Evolutionary conservation across 371 early-diverging fungal species (phyloP).

Genomic region (Mortierella sp.): DNA sequence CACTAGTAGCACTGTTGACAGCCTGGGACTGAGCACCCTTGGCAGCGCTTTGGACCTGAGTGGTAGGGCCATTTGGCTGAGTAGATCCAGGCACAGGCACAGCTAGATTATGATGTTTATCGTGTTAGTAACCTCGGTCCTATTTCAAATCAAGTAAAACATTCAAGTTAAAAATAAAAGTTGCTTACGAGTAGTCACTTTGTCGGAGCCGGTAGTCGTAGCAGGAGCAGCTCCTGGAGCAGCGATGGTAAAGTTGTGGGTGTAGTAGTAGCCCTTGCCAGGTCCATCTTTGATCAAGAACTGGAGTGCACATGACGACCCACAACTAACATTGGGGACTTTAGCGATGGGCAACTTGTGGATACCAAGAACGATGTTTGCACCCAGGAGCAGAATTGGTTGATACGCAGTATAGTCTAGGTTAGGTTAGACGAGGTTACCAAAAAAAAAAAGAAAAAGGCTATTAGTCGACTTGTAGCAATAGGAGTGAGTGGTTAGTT

Average conservation of each 20-base stretch:
- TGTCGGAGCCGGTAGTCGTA: constrained; percentile 1
- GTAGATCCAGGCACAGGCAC: neutral
- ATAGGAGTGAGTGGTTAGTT: neutral
- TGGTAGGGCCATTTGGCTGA: constrained; percentile 24
- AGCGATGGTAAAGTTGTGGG: constrained; percentile 37
- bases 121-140: neutral
- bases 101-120: neutral
- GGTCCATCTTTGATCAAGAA: constrained; percentile 3
- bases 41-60: constrained; percentile 17
- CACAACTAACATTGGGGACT: constrained; percentile 21
- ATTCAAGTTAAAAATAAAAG: neutral
- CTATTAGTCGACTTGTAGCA: neutral
- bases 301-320: constrained; percentile 33
- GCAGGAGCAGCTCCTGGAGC: constrained; percentile 2
- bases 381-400: constrained; percentile 18
- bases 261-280: constrained; percentile 22
- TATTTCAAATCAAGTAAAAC: neutral
- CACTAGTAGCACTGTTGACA: neutral
- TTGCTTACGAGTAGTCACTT: constrained; percentile 15
- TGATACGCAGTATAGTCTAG: constrained; percentile 30
- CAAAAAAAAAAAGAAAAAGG: neutral
- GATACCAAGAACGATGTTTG: constrained; percentile 9
- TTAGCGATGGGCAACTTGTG: constrained; percentile 19
- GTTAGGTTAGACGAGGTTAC: neutral
- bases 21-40: constrained; percentile 20